Evolutionary conservation across 805 yeast genomes (phyloP).

Genomic region (Candida gorgasii): DNA sequence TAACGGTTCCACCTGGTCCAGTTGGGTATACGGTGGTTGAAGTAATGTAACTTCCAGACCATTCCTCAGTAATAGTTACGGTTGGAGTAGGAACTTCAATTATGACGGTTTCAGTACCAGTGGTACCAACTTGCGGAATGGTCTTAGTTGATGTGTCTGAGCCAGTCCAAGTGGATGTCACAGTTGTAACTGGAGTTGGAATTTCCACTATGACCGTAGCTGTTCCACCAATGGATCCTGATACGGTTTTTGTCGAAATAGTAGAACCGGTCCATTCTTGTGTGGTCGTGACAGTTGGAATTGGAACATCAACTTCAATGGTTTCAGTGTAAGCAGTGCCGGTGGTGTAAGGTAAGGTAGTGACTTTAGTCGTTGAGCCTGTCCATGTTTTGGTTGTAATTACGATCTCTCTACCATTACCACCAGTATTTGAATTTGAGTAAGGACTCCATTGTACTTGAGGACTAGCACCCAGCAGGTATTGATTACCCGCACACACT

Average conservation of each 20-base stretch:
- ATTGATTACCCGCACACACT: not conserved
- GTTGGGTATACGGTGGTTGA: slow-evolving; percentile 15
- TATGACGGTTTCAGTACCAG: slow-evolving; percentile 22
- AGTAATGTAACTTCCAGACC: slow-evolving; percentile 16
- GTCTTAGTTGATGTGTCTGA: slow-evolving; percentile 8
- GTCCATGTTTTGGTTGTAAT: slow-evolving; percentile 22
- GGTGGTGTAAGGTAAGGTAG: slow-evolving; percentile 16
- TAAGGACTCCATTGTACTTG: not conserved
- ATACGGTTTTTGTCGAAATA: slow-evolving; percentile 12
- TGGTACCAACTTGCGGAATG: slow-evolving; percentile 9
- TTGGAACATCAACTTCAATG: slow-evolving; percentile 24
- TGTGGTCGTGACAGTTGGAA: slow-evolving; percentile 18
- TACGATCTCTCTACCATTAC: slow-evolving; percentile 16
- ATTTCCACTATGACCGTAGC: slow-evolving; percentile 15
- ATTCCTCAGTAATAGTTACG: slow-evolving; percentile 14
- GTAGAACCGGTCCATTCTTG: slow-evolving; percentile 15
- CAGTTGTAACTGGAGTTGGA: slow-evolving; percentile 20
- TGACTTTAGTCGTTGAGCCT: slow-evolving; percentile 19
- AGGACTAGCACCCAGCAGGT: not conserved
- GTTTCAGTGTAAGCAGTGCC: slow-evolving; percentile 22
- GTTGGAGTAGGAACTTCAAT: slow-evolving; percentile 23
- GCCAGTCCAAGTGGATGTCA: slow-evolving; percentile 14
- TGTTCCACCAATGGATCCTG: slow-evolving; percentile 14
- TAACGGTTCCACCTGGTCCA: slow-evolving; percentile 19
- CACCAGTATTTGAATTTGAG: slow-evolving; percentile 10